phyloP scores from a whole-genome alignment of 177 flowering plant species.

The Telopea speciosissima region DNA sequence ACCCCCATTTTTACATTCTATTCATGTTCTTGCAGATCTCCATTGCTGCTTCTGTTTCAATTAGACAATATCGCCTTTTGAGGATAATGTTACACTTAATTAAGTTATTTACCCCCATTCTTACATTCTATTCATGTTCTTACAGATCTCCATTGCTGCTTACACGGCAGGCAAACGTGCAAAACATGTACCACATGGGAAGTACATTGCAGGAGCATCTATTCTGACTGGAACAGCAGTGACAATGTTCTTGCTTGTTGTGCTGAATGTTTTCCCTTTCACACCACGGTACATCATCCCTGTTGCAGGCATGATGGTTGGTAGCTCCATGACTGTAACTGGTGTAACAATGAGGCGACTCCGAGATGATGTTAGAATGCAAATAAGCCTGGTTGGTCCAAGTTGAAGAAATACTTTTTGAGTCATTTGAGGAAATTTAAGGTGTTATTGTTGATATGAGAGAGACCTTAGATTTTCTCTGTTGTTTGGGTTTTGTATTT shows the following conservation, averaged over 20 bases:
- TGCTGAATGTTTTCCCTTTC: constrained; percentile 85
- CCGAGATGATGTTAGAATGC: constrained; percentile 76
- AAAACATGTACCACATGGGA: constrained; percentile 81
- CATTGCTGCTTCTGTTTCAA: constrained; percentile 44
- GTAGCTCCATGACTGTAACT: constrained; percentile 93
- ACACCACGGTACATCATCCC: constrained; percentile 94
- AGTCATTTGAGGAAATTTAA: too few relatives aligned
- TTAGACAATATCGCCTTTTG: too few relatives aligned
- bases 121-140: background rate
- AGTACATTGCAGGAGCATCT: constrained; percentile 70
- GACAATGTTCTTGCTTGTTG: constrained; percentile 70
- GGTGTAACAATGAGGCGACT: constrained; percentile 93
- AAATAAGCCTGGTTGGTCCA: constrained; percentile 45
- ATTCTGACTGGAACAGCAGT: constrained; percentile 70
- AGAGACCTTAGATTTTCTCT: too few relatives aligned
- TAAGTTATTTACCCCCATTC: too few relatives aligned
- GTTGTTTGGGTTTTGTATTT: too few relatives aligned
- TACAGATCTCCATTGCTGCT: constrained; percentile 75
- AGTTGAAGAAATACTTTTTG: too few relatives aligned
- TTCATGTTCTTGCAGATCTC: constrained; percentile 37
- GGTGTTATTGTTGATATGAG: too few relatives aligned
- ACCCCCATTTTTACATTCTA: too few relatives aligned
- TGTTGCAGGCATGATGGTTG: constrained; percentile 91
- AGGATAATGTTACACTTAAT: too few relatives aligned
- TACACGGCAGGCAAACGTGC: constrained; percentile 94